phyloP scores from a whole-genome alignment of 2,329 filamentous ascomycete species.

The Fusarium pseudograminearum region DNA sequence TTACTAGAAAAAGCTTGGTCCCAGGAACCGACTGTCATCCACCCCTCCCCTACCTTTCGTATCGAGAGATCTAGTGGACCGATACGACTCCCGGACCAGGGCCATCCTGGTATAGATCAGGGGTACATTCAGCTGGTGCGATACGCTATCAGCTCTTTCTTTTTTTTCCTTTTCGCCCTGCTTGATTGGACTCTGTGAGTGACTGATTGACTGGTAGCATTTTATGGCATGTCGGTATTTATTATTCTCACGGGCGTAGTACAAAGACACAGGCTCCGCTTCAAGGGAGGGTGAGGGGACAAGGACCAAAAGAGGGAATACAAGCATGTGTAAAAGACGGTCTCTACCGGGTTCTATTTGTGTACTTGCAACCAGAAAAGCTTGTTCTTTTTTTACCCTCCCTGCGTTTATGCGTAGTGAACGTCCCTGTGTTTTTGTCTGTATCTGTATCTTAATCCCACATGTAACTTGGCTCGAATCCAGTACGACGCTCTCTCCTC shows the following conservation, averaged over 20 bases:
- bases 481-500: not conserved
- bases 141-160: constrained; percentile 26
- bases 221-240: constrained; percentile 32
- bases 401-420: not conserved
- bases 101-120: constrained; percentile 34
- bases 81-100: constrained; percentile 26
- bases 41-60: constrained; percentile 26
- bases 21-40: constrained; percentile 14
- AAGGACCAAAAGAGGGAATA: constrained; percentile 7
- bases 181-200: constrained; percentile 17
- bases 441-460: not conserved
- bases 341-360: not conserved
- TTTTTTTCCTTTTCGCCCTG: not conserved
- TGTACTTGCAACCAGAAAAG: constrained; percentile 1
- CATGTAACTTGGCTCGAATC: not conserved
- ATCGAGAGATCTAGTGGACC: constrained; percentile 28
- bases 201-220: not conserved
- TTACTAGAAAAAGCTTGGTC: constrained; percentile 2
- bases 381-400: constrained; percentile 21
- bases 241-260: not conserved
- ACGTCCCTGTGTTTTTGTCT: not conserved
- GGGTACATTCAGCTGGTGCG: constrained; percentile 33
- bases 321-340: constrained; percentile 20
- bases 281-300: constrained; percentile 19
- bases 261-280: not conserved